Evolutionary conservation across 2,329 filamentous ascomycete species (phyloP).

Genomic region (Neonectria ditissima): DNA sequence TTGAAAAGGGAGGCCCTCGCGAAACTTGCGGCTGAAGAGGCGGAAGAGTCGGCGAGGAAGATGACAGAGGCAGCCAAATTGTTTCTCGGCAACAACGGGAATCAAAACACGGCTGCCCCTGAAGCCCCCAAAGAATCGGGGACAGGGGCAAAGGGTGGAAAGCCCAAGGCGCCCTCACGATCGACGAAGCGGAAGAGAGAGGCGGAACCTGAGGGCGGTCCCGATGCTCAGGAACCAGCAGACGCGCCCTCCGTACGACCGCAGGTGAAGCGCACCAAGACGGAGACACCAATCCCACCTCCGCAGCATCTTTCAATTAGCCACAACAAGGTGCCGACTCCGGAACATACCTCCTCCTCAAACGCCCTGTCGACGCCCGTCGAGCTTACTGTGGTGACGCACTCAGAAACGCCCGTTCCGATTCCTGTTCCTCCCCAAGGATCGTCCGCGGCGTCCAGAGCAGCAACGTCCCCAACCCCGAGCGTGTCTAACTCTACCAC

Average conservation of each 20-base stretch:
- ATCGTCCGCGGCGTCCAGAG: slow-evolving; percentile 42
- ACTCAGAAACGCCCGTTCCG: slow-evolving; percentile 58
- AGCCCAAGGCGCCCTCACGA: slow-evolving; percentile 48
- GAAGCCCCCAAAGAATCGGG: slow-evolving; percentile 45
- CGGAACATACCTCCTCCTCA: slow-evolving; percentile 35
- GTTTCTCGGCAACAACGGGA: slow-evolving; percentile 52
- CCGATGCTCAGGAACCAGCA: slow-evolving; percentile 46
- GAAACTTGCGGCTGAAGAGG: slow-evolving; percentile 71
- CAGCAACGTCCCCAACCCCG: slow-evolving; percentile 49
- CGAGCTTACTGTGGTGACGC: slow-evolving; percentile 35
- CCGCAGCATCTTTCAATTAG: slow-evolving; percentile 52
- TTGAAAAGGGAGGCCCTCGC: slow-evolving; percentile 75
- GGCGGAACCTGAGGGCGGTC: slow-evolving; percentile 44
- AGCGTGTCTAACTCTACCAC: slow-evolving; percentile 38
- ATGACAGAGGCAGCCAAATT: slow-evolving; percentile 62
- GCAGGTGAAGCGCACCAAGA: slow-evolving; percentile 65
- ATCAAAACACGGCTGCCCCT: slow-evolving; percentile 40
- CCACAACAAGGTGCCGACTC: slow-evolving; percentile 44
- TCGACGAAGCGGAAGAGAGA: slow-evolving; percentile 62
- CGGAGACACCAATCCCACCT: slow-evolving; percentile 67
- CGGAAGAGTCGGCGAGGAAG: slow-evolving; percentile 67
- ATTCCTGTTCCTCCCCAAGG: slow-evolving; percentile 51
- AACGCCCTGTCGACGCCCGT: slow-evolving; percentile 36
- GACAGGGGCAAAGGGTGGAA: slow-evolving; percentile 34
- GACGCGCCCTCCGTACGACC: slow-evolving; percentile 52